A percentile compares a stretch with the other conserved stretches of the same genome.
Evolutionary conservation across 129 eudicot genomes (phyloP).

Genomic region (Arctium minus): DNA sequence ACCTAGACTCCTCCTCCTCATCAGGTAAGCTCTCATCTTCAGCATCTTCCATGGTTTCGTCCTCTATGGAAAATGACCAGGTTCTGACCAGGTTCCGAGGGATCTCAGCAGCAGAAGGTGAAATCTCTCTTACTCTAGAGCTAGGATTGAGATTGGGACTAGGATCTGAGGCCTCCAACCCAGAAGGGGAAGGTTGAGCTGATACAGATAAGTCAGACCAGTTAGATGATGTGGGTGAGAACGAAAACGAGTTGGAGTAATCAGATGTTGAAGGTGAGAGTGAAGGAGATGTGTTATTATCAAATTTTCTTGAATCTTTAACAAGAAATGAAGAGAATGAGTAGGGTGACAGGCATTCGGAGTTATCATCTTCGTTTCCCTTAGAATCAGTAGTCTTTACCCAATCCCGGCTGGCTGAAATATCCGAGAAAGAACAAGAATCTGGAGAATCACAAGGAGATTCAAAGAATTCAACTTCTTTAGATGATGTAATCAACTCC

Average conservation of each 20-base stretch:
- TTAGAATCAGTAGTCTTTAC: constrained; percentile 3
- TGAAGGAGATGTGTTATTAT: constrained; percentile 55
- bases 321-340: constrained; percentile 50
- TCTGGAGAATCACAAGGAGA: constrained; percentile 39
- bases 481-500: constrained; percentile 50
- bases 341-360: constrained; percentile 42
- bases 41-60: constrained; percentile 31
- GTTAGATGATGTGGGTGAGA: constrained; percentile 79
- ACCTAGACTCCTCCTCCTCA: constrained; percentile 3
- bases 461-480: constrained; percentile 25
- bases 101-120: constrained; percentile 2
- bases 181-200: constrained; percentile 55
- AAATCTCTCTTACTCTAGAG: constrained; percentile 1
- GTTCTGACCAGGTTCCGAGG: constrained; percentile 24
- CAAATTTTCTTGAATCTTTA: constrained; percentile 44
- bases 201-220: constrained; percentile 79
- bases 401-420: constrained; percentile 29
- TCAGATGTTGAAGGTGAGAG: constrained; percentile 89
- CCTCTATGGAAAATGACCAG: constrained; percentile 37
- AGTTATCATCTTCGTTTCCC: constrained; percentile 25
- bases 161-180: constrained; percentile 37
- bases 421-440: constrained; percentile 29
- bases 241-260: constrained; percentile 66
- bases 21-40: constrained; percentile 11
- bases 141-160: constrained; percentile 14